Base-by-base conservation (phyloP, 2,329 filamentous ascomycete species). In the Paracorniculantispora psalliotae region DNA sequence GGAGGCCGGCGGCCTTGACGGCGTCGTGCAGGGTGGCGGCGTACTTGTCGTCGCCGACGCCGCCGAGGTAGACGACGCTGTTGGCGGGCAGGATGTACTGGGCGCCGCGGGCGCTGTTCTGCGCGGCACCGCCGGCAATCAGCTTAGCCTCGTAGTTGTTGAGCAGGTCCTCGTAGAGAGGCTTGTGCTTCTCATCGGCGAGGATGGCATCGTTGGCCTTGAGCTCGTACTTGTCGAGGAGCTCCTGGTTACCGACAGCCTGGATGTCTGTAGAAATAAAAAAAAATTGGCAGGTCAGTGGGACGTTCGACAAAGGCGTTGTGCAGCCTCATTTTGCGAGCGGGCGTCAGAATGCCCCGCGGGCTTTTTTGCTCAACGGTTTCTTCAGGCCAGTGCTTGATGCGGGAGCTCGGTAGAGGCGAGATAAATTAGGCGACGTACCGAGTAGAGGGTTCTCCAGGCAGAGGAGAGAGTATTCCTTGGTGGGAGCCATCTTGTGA, bases 191-290 rank as follows among this genome's bases (percentile, higher is more conserved):
- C 72, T 91, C 86, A 76, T 96, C 91, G 59, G 93, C 93, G 62
- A 99, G 90, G 74, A 99, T 97, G 69, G 94, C 94, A 75, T 99
- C 93, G 79, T 99, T 96, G 75, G 89, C 83, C 82, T 99, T 97
- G 69, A 99, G 83, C 61, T 79, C 86, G 74, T 99, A 99, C 82
- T 97, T 96, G 67, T 92, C 80, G 62, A 99, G 89, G 59, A 97
- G 86, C 30, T 85, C 86, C 68, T 92, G 83, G 76, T 93, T 85
- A 68, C 92, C 96, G 68, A 79, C 69, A 68, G 89, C 94, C 79
- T 97, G 93, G 75, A 99, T 99, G 74, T 99, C 90, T 92, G 67
- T 8, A 59, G 41, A 28, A 55, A 35, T 47, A 52, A 59, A 28
- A 6, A 55, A 9, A 37, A 21, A 3, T 4, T 23, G 15, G 26